Percentiles rank a stretch among this genome's conserved stretches.
phyloP scores from a whole-genome alignment of 2,329 filamentous ascomycete species.

The Nemania bipapillata region DNA sequence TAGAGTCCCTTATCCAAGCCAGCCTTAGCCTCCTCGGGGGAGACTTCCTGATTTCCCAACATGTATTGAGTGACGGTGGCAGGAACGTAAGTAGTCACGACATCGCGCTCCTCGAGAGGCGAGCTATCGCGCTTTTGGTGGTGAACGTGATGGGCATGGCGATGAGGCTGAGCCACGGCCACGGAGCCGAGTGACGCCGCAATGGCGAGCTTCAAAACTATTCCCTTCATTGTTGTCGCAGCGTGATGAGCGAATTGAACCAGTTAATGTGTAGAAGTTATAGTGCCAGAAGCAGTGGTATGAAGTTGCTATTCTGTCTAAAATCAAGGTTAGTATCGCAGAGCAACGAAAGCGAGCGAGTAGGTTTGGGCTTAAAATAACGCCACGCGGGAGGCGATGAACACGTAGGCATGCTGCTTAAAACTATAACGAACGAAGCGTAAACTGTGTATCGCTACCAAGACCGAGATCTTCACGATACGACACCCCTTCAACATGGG shows the following conservation, averaged over 20 bases:
- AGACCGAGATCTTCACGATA: not conserved
- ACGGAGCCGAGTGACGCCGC: constrained; percentile 63
- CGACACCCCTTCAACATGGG: not conserved
- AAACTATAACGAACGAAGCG: not conserved
- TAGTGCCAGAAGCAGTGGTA: constrained; percentile 13
- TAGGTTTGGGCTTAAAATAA: not conserved
- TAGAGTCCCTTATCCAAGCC: constrained; percentile 78
- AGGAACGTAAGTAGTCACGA: constrained; percentile 65
- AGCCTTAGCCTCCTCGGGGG: constrained; percentile 71
- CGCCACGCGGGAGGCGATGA: not conserved
- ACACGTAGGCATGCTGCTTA: not conserved
- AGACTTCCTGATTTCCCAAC: constrained; percentile 72
- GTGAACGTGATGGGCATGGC: constrained; percentile 68
- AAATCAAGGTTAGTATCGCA: constrained; percentile 14
- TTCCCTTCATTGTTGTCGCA: constrained; percentile 59
- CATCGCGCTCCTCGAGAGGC: constrained; percentile 61
- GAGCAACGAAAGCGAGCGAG: not conserved
- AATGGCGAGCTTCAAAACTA: constrained; percentile 60
- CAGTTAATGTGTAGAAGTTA: constrained; percentile 8
- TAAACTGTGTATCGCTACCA: constrained; percentile 1
- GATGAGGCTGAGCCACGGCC: constrained; percentile 64
- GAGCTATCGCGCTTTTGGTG: constrained; percentile 65
- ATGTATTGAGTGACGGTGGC: constrained; percentile 77
- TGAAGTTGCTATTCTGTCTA: constrained; percentile 17
- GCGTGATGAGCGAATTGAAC: constrained; percentile 12